A percentile compares a stretch with the other conserved stretches of the same genome.
Evolutionary conservation across 495 filamentous ascomycete genomes (phyloP).

Genomic region (Talaromyces nanjingensis): DNA sequence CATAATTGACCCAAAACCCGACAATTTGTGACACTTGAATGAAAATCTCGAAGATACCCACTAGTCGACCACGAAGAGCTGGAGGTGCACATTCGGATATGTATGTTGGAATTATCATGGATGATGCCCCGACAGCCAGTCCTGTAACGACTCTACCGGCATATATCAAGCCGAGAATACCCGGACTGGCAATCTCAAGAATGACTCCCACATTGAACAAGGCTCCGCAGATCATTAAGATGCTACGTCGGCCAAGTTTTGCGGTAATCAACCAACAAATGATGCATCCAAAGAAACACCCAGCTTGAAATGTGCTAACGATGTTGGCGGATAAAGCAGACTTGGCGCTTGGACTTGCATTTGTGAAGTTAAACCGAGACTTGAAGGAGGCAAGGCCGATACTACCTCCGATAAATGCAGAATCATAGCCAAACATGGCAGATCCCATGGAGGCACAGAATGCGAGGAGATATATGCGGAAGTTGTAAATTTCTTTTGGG

Average conservation of each 20-base stretch:
- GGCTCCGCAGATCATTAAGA: conserved; percentile 44
- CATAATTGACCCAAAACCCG: conserved; percentile 12
- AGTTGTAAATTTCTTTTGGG: not conserved
- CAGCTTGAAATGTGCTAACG: conserved; percentile 63
- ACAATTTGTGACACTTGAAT: conserved; percentile 2
- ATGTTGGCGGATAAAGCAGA: conserved; percentile 43
- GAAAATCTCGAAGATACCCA: conserved; percentile 7
- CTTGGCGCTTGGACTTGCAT: conserved; percentile 7
- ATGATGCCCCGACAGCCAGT: conserved; percentile 57
- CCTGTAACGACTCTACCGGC: conserved; percentile 59
- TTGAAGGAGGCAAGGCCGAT: conserved; percentile 49
- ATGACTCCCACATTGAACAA: conserved; percentile 54
- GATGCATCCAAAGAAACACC: conserved; percentile 62
- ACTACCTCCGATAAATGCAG: conserved; percentile 55
- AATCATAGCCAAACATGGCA: conserved; percentile 38
- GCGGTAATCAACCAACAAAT: conserved; percentile 50
- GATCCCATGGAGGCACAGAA: conserved; percentile 2
- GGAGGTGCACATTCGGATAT: conserved; percentile 61
- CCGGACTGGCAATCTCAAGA: conserved; percentile 53
- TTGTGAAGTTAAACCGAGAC: conserved; percentile 40
- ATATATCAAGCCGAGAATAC: conserved; percentile 49
- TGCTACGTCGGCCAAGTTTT: conserved; percentile 44
- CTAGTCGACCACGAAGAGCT: conserved; percentile 50
- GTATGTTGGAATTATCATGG: conserved; percentile 56
- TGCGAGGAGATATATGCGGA: not conserved